A percentile compares a stretch with the other conserved stretches of the same genome.
phyloP scores from a whole-genome alignment of 2,329 filamentous ascomycete species.

The Claviceps humidiphila region DNA sequence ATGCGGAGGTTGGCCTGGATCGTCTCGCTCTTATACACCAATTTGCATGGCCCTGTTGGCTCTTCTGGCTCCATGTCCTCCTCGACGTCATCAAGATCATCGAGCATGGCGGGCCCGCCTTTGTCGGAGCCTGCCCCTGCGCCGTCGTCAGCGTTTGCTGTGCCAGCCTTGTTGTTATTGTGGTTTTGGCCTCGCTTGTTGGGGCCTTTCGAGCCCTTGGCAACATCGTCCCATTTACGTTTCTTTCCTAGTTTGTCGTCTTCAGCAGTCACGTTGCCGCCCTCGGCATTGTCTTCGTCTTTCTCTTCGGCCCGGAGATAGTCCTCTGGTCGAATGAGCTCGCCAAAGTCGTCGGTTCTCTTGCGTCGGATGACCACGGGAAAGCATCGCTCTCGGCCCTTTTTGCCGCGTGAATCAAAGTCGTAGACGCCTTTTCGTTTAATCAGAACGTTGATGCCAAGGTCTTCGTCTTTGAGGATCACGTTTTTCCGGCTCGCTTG shows the following conservation, averaged over 20 bases:
- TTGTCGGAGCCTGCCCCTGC: constrained; percentile 23
- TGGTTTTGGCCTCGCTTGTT: constrained; percentile 48
- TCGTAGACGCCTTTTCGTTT: constrained; percentile 86
- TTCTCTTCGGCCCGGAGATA: constrained; percentile 87
- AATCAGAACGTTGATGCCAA: constrained; percentile 82
- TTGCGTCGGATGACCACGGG: constrained; percentile 70
- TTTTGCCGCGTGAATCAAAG: constrained; percentile 82
- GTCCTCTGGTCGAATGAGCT: constrained; percentile 85
- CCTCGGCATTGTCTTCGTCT: constrained; percentile 56
- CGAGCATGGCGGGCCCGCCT: constrained; percentile 29
- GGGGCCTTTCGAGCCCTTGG: constrained; percentile 21
- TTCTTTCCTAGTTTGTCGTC: constrained; percentile 73
- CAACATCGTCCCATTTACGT: constrained; percentile 73
- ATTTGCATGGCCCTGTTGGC: constrained; percentile 57
- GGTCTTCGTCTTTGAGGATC: constrained; percentile 73
- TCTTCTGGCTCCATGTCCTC: constrained; percentile 42
- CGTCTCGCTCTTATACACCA: constrained; percentile 49
- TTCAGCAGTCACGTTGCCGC: constrained; percentile 21
- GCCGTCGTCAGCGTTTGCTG: constrained; percentile 26
- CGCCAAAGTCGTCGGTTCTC: constrained; percentile 82
- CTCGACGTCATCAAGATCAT: constrained; percentile 46
- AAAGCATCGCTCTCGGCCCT: constrained; percentile 84
- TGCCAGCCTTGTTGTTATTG: constrained; percentile 21
- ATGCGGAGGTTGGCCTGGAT: constrained; percentile 62
- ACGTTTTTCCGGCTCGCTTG: constrained; percentile 78